Base-by-base conservation (phyloP, 1,139 yeast genomes). In the Citeromyces hawaiiensis region DNA sequence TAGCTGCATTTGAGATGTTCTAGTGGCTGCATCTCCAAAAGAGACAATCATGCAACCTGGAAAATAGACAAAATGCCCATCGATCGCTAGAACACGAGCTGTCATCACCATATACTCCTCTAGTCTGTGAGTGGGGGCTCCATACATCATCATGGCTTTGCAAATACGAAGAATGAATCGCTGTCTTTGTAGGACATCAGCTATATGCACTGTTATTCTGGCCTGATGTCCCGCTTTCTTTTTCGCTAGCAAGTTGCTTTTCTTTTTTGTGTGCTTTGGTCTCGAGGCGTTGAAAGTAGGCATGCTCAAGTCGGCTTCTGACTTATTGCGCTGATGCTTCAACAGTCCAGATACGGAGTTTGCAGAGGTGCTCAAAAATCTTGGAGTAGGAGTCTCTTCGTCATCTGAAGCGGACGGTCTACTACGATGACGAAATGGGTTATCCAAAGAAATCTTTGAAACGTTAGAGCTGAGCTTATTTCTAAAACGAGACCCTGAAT, bases 21-120 rank as follows among this genome's bases (percentile, higher is more conserved):
- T 83, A 1, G 96, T 86, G 4, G 94, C 76, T 1, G 86, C 79
- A 58, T 87, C 96, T 56, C 94, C 95, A 59, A 87, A 88, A 0
- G 96, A 82, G 13, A 83, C 76, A 47, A 88, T 72, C 96, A 88
- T 87, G 54, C 94, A 83, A 0, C 96, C 96, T 0, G 97, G 96
- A 45, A 88, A 70, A 54, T 88, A 88, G 42, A 88, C 68, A 48
- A 83, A 87, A 51, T 87, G 95, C 0, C 93, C 95, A 55, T 87
- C 96, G 42, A 87, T 83, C 54, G 85, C 95, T 45, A 87, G 65
- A 5, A 86, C 95, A 43, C 94, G 69, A 17, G 94, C 78, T 1
- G 96, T 87, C 88, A 83, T 81, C 27, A 77, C 70, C 83, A 88
- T 75, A 57, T 85, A 87, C 53, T 86, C 96, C 55, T 88, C 96